Evolutionary conservation across 495 filamentous ascomycete genomes (phyloP), one percentile per base, ranked within the genome.

Genomic region (Penicillium manginii): DNA sequence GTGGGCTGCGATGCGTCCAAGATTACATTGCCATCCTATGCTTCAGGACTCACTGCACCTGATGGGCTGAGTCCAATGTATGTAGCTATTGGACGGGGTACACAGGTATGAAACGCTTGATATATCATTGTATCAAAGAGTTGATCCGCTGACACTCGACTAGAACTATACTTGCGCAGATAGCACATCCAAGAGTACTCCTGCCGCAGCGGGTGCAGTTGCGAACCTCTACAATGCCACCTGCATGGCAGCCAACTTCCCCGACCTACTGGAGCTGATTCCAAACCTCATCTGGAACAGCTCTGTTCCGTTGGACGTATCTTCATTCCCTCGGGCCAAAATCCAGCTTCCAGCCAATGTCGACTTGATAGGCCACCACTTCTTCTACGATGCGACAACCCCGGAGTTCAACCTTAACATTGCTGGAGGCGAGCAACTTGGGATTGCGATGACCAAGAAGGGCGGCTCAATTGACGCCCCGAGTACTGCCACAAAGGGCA

Each of bases 121-220:
- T 43, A 43, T 17, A 18, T 4, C 7, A 12, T 17, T 43, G 3
- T 4, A 43, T 17, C n/a, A 9, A 29, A 17, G 17, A 43, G n/a
- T 43, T 17, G n/a, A 17, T 6, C 21, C 29, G 18, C 42, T 59
- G 22, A 48, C 54, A 37, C 19, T 15, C 8, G 12, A 29, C 37
- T 84, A 97, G 78, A 97, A 97, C 81, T 98, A 97, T 74, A 92
- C 91, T 56, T 97, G 93, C 79, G 78, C 83, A 35, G 68, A 80
- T 32, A 75, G 75, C 52, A 81, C 84, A 61, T 66, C 83, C 3
- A 72, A 78, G 1, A 81, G 85, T 0, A 68, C 73, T 0, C 93
- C 93, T n/a, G 69, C 68, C 4, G 72, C 85, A 17, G 69, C 81
- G 40, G 94, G 94, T 58, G 94, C 94, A 53, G 71, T 91, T 17